Percentiles rank a stretch among this genome's conserved stretches.
Conservation (phyloP, 352 stramenopile species). For the Peronospora destructor region DNA sequence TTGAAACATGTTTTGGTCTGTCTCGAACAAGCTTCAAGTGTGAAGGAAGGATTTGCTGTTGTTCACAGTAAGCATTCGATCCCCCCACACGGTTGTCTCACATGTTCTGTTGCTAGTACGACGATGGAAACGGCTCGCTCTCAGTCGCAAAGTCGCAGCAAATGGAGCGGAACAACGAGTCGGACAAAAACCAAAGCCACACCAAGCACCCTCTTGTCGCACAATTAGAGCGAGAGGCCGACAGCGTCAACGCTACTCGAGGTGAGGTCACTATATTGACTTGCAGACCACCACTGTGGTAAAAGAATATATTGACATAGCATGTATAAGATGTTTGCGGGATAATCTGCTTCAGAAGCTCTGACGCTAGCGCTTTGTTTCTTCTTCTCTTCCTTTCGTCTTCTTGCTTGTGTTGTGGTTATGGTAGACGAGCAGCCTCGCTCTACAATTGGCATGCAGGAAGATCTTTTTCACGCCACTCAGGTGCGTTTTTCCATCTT, state of each 20-base stretch:
- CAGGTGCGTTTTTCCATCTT: background rate
- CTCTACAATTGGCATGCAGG: background rate
- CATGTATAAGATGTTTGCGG: background rate
- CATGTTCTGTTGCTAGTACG: too few relatives aligned
- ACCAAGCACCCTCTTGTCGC: conserved; percentile 7
- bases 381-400: background rate
- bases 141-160: conserved; percentile 10
- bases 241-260: conserved; percentile 5
- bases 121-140: too few relatives aligned
- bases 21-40: conserved; percentile 4
- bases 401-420: background rate
- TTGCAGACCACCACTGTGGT: background rate
- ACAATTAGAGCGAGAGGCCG: background rate
- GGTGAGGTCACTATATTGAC: conserved; percentile 8
- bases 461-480: background rate
- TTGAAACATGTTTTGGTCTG: conserved; percentile 3
- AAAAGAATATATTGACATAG: background rate
- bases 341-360: background rate
- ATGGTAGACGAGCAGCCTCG: background rate
- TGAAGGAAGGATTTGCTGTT: conserved; percentile 2
- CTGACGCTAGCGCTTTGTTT: conserved; percentile 1
- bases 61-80: background rate
- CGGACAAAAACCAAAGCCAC: background rate
- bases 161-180: background rate
- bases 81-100: background rate